Percentiles rank a stretch among this genome's conserved stretches.
Evolutionary conservation across 306 rosid genomes (phyloP).

Genomic region (Castanea crenata): DNA sequence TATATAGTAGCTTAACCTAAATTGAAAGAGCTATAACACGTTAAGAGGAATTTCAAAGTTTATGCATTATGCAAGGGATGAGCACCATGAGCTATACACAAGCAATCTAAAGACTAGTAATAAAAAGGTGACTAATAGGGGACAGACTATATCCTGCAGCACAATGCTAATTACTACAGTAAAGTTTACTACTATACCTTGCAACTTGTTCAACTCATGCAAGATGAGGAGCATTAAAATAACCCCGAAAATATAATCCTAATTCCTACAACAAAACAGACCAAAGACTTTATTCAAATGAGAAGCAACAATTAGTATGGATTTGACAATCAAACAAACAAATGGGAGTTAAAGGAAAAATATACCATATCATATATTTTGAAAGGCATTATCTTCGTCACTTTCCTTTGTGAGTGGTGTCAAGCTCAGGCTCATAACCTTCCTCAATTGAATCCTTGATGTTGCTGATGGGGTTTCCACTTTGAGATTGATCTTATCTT

Average conservation of each 20-base stretch:
- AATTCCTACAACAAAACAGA: neutral
- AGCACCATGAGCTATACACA: neutral
- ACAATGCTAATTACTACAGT: neutral
- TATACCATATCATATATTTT: slow-evolving; percentile 32
- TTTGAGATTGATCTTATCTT: slow-evolving; percentile 34
- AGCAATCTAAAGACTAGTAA: neutral
- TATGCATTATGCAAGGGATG: neutral
- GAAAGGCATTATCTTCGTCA: slow-evolving; percentile 35
- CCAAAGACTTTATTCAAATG: neutral
- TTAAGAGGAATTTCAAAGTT: neutral
- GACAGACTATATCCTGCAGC: neutral
- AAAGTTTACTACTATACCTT: neutral
- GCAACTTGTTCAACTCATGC: neutral
- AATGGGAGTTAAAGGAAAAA: neutral
- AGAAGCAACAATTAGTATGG: neutral
- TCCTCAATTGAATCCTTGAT: slow-evolving; percentile 47
- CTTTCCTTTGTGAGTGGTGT: slow-evolving; percentile 25
- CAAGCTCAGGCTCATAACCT: slow-evolving; percentile 25
- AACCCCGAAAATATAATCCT: neutral
- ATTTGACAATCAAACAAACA: neutral
- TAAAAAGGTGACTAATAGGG: too few species aligned
- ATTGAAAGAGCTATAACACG: neutral
- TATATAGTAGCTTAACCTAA: neutral
- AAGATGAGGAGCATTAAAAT: neutral
- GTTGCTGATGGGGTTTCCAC: slow-evolving; percentile 50